Evolutionary conservation across 2,329 filamentous ascomycete species (phyloP), one percentile per base, ranked within the genome.

Genomic region (Plenodomus lindquistii): DNA sequence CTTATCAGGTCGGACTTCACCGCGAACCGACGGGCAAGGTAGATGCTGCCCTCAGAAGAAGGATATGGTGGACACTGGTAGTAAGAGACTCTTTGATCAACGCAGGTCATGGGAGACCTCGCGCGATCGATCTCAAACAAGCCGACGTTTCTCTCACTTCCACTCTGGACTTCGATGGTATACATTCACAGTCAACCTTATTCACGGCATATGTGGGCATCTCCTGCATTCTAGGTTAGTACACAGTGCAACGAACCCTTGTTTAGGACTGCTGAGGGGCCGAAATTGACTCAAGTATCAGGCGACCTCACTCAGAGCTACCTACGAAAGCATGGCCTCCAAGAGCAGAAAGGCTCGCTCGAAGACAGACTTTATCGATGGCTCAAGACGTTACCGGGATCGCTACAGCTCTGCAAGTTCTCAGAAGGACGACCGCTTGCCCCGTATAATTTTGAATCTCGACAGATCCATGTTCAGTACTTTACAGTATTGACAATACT

Each of bases 1-100:
- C 73, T 2, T 74, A 76, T 59, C 75, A 77, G 45, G 66, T 76
- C 46, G 74, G 75, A 3, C 59, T 77, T n/a, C 75, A 77, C 48
- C 68, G 71, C 35, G 74, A 77, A 42, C 73, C 74, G 2, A 55
- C 54, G 3, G 59, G 58, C 4, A 68, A 65, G 40, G 53, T 61
- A 19, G 70, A 75, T 46, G 65, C 68, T 24, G 57, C 65, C 5
- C 48, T 75, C 10, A 63, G 74, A 40, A 70, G 68, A 42, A 63
- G 73, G 39, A 60, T 77, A 8, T 77, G 74, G 74, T 77, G 75
- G 75, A 73, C 72, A 16, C 53, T 77, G 16, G 72, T 73, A 36
- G 72, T 74, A 42, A 62, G 73, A 35, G 74, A 77, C 48, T 69
- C 66, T 52, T 55, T 76, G 19, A 75, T 75, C 29, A 74, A 73